Evolutionary conservation across 2,329 filamentous ascomycete genomes (phyloP).

Genomic region (Coleophoma cylindrospora): DNA sequence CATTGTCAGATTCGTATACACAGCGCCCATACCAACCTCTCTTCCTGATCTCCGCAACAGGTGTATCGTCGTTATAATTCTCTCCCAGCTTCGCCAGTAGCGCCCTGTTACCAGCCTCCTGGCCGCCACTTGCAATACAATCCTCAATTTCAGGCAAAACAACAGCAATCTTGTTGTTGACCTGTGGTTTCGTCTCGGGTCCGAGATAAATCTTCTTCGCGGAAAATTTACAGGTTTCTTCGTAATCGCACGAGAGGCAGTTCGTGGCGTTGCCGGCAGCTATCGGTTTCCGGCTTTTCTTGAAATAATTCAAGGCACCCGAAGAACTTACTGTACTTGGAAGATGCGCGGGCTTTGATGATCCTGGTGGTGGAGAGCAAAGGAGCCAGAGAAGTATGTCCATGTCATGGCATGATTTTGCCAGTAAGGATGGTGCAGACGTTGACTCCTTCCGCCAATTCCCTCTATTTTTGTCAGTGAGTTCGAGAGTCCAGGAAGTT

Average conservation of each 20-base stretch:
- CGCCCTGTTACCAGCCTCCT: background rate
- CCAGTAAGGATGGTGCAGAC: slow-evolving; percentile 73
- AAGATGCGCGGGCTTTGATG: slow-evolving; percentile 54
- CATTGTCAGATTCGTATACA: background rate
- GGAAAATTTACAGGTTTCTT: slow-evolving; percentile 76
- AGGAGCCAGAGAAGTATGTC: slow-evolving; percentile 87
- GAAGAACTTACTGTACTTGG: slow-evolving; percentile 71
- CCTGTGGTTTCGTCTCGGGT: background rate
- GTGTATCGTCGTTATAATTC: background rate
- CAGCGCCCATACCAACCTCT: background rate
- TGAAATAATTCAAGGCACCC: slow-evolving; percentile 76
- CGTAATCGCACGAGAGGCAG: slow-evolving; percentile 74
- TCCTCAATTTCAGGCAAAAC: background rate
- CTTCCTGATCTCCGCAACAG: background rate
- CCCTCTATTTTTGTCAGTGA: slow-evolving; percentile 39
- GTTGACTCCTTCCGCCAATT: slow-evolving; percentile 81
- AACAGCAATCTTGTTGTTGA: background rate
- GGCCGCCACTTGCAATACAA: slow-evolving; percentile 17
- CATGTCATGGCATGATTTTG: slow-evolving; percentile 92
- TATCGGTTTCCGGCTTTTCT: slow-evolving; percentile 67
- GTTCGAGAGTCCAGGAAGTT: background rate
- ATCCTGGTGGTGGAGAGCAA: slow-evolving; percentile 49
- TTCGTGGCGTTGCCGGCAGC: slow-evolving; percentile 76
- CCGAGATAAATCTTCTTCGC: slow-evolving; percentile 69
- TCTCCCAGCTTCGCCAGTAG: background rate